Evolutionary conservation across 2,329 filamentous ascomycete species (phyloP).

Genomic region (Cordyceps cateniannulata): DNA sequence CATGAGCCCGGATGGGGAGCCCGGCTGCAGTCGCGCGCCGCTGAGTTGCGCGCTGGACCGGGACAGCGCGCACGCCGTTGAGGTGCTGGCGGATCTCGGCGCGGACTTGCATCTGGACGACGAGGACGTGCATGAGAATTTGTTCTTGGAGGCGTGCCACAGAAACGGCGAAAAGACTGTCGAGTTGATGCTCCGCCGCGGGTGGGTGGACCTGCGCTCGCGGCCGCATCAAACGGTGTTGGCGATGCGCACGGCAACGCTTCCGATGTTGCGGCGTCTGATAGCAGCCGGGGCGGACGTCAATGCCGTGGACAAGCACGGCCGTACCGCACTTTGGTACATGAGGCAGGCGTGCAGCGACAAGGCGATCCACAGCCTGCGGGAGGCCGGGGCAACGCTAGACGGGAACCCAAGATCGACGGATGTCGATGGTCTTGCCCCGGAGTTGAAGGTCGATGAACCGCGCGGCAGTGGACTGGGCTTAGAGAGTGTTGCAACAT

Average conservation of each 20-base stretch:
- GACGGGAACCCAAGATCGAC: neutral
- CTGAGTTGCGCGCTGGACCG: neutral
- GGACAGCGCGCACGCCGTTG: neutral
- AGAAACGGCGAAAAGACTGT: neutral
- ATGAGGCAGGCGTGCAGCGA: neutral
- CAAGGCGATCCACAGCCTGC: neutral
- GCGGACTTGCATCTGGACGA: neutral
- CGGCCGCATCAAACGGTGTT: neutral
- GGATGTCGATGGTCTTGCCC: neutral
- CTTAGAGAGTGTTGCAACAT: too few species aligned
- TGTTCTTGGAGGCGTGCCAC: neutral
- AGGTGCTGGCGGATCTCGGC: neutral
- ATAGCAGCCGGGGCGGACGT: neutral
- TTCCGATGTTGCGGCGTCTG: neutral
- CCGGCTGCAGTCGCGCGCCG: neutral
- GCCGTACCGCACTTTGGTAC: neutral
- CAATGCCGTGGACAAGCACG: neutral
- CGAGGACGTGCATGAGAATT: neutral
- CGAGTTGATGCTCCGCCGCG: neutral
- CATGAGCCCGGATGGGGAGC: conserved; percentile 1
- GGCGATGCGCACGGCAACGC: neutral
- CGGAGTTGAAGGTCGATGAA: neutral
- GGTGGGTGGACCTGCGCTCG: neutral
- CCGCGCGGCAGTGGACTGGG: neutral
- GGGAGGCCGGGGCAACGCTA: neutral